These are phyloP conservation scores for Lycium ferocissimum DNA, from an alignment of 257 asterid species.

Conservation along the genomic window DNA sequence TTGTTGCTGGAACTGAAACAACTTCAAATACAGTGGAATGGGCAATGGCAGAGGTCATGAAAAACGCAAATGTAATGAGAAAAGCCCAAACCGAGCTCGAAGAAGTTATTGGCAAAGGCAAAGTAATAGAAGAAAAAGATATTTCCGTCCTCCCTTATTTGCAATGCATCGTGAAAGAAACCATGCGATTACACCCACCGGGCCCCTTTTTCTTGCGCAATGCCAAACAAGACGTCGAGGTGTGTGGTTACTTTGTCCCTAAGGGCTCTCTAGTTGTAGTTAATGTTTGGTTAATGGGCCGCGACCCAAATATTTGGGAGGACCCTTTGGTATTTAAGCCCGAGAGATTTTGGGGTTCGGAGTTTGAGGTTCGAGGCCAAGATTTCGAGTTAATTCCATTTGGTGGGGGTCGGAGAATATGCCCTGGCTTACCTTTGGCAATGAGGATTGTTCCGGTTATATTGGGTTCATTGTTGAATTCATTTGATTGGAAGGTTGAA, in stretches of 20 bases:
- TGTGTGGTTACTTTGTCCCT: neutral
- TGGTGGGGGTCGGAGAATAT: neutral
- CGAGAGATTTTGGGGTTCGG: conserved; percentile 20
- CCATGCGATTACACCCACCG: conserved; percentile 11
- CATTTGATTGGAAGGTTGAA: neutral
- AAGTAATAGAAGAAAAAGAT: neutral
- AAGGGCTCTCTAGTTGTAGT: conserved; percentile 23
- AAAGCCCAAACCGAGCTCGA: conserved; percentile 27
- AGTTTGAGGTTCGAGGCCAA: neutral
- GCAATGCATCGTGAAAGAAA: neutral
- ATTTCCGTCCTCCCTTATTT: neutral
- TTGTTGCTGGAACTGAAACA: conserved; percentile 31
- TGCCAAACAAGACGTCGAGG: neutral
- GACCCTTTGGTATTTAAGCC: conserved; percentile 29
- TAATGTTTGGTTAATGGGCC: conserved; percentile 28
- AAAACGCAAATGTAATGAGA: too few species aligned
- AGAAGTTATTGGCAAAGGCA: conserved; percentile 21
- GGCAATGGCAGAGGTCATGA: conserved; percentile 33
- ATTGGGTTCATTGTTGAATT: conserved; percentile 1
- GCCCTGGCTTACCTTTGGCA: neutral
- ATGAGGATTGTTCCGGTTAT: neutral
- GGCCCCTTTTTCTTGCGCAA: neutral
- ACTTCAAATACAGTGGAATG: conserved; percentile 30
- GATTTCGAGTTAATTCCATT: neutral
- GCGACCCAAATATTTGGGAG: conserved; percentile 18